Evolutionary conservation across 371 early-diverging fungal species (phyloP), one percentile per base, ranked within the genome.

Genomic region (Syncephalastrum sp.): DNA sequence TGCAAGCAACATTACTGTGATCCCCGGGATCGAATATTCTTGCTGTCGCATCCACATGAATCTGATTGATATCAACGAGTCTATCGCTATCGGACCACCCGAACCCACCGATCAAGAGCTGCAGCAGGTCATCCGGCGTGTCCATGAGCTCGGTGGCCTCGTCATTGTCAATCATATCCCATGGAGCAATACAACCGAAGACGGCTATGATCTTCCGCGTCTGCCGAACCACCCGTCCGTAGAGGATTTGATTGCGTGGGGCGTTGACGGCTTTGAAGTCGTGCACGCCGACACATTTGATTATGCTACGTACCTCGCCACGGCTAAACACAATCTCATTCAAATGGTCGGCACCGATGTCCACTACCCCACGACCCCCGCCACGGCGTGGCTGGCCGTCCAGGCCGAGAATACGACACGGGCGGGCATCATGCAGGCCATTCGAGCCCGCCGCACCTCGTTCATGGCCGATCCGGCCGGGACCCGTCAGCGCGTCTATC

Each of bases 131-230:
- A 91, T 91, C 33, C 60, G 70, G 24, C 69, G 71, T 59, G 80
- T 80, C 3, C 91, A 91, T 64, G 76, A 67, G 27, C 55, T 89
- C 41, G 91, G 91, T 29, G 91, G 91, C 0, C 49, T 91, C 13
- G 91, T 87, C 3, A 85, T 89, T 54, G 88, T 90, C 25, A 91
- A 91, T 69, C 91, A 91, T 68, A 91, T 91, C 49, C 88, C 88
- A 0, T 91, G 91, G 91, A 86, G 87, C 54, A 88, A 88, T 60
- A 69, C 82, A 6, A 89, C 87, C 81, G 82, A 83, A 63, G 65
- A 54, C 23, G 77, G 81, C 5, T 87, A 84, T 65, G 65, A 84
- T 47, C 63, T 70, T 6, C 74, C 86, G 1, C 68, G 85, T 23
- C 69, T 91, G 51, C 88, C 87, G 0, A 65, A 82, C 43, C 86